These are phyloP conservation scores for Teratosphaeriaceae sp. DNA, from an alignment of 2,329 filamentous ascomycete genomes.

Conservation along the genomic window DNA sequence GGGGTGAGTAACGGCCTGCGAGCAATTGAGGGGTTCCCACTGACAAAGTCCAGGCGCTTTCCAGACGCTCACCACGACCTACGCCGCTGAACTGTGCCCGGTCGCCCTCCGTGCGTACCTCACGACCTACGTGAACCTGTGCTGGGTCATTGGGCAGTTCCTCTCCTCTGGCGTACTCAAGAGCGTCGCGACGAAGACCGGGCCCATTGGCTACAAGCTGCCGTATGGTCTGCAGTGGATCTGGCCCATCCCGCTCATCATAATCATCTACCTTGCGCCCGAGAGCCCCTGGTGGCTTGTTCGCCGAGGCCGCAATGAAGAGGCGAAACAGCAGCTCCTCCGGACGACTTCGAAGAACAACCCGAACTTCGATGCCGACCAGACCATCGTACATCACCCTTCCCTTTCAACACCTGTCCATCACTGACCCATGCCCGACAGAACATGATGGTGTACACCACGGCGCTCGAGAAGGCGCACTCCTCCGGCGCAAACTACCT, in stretches of 20 bases:
- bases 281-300: slow-evolving; percentile 28
- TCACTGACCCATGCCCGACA: too few relatives aligned
- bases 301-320: slow-evolving; percentile 18
- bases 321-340: slow-evolving; percentile 17
- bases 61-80: slow-evolving; percentile 44
- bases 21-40: not conserved
- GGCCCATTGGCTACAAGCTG: slow-evolving; percentile 32
- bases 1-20: slow-evolving; percentile 9
- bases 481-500: slow-evolving; percentile 41
- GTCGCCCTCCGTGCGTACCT: slow-evolving; percentile 50
- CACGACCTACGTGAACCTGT: slow-evolving; percentile 55
- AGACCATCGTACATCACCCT: slow-evolving; percentile 30
- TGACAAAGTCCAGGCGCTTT: slow-evolving; percentile 9
- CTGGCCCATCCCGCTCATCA: slow-evolving; percentile 28
- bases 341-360: slow-evolving; percentile 20
- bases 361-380: slow-evolving; percentile 21
- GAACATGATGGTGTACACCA: slow-evolving; percentile 37
- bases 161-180: slow-evolving; percentile 36
- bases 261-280: slow-evolving; percentile 23
- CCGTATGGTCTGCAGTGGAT: slow-evolving; percentile 40
- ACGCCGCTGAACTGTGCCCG: slow-evolving; percentile 60
- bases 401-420: too few relatives aligned
- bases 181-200: slow-evolving; percentile 17
- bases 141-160: slow-evolving; percentile 57
- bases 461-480: slow-evolving; percentile 48